Percentiles rank a stretch among this genome's conserved stretches.
phyloP scores from a whole-genome alignment of 2,329 filamentous ascomycete genomes.

The Trichoderma endophyticum region DNA sequence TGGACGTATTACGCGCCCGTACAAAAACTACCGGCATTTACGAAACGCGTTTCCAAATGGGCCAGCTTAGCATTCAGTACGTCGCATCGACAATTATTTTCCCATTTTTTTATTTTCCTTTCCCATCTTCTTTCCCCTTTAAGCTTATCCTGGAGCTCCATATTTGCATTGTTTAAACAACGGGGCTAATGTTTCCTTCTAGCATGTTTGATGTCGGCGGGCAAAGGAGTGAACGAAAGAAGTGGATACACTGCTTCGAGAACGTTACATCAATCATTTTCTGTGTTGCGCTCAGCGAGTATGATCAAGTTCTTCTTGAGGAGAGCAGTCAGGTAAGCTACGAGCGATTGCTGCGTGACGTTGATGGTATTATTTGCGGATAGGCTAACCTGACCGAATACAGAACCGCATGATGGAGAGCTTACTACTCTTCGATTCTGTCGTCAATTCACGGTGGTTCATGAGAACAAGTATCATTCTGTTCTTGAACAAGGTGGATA shows the following conservation, averaged over 20 bases:
- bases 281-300: constrained; percentile 95
- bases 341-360: not conserved
- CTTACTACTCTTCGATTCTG: constrained; percentile 91
- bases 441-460: constrained; percentile 98
- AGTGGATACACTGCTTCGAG: constrained; percentile 99
- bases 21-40: constrained; percentile 99
- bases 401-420: constrained; percentile 99
- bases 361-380: not conserved
- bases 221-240: constrained; percentile 95
- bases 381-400: not conserved
- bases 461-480: constrained; percentile 98
- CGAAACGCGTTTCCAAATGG: constrained; percentile 98
- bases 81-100: constrained; percentile 31
- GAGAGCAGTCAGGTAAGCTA: constrained; percentile 86
- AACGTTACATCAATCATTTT: constrained; percentile 99
- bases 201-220: constrained; percentile 99
- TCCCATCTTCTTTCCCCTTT: not conserved
- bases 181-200: constrained; percentile 25
- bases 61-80: constrained; percentile 96
- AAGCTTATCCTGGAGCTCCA: not conserved
- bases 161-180: not conserved
- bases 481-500: constrained; percentile 97
- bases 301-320: constrained; percentile 94
- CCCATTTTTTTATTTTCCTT: not conserved
- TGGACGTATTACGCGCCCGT: constrained; percentile 90